Evolutionary conservation across 345 rosid genomes (phyloP).

Genomic region (Populus davidiana): DNA sequence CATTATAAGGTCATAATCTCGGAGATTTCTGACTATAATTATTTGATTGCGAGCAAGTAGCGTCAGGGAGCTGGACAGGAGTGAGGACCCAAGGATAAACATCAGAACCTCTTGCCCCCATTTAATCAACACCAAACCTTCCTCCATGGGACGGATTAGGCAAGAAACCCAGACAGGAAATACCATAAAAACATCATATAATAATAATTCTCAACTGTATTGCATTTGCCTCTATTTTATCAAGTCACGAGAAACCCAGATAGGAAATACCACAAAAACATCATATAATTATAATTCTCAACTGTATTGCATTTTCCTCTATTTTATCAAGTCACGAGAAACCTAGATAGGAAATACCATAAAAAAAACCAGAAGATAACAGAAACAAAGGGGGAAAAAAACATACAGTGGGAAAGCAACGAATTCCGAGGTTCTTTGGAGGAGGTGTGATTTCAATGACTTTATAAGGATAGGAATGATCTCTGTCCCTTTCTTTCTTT

Average conservation of each 20-base stretch:
- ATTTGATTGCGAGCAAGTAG: not conserved
- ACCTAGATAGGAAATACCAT: not conserved
- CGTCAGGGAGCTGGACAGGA: not conserved
- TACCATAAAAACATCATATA: not conserved
- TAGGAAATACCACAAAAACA: not conserved
- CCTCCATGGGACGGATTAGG: not conserved
- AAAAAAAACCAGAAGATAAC: not conserved
- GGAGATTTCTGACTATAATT: not conserved
- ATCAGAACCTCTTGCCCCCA: conserved; percentile 1
- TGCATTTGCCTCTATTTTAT: not conserved
- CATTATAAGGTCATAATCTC: not conserved
- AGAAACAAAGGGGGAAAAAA: not conserved
- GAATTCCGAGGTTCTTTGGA: conserved; percentile 83
- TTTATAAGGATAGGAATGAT: conserved; percentile 62
- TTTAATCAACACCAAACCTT: not conserved
- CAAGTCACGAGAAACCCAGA: not conserved
- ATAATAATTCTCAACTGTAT: not conserved
- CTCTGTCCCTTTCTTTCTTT: conserved; percentile 67
- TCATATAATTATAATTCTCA: not conserved
- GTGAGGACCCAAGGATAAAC: not conserved
- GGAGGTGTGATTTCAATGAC: conserved; percentile 93
- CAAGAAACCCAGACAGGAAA: not conserved
- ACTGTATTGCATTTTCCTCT: not conserved
- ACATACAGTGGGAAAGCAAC: conserved; percentile 76
- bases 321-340: not conserved